Percentiles rank a stretch among this genome's conserved stretches.
phyloP scores from a whole-genome alignment of 352 stramenopile genomes.

The Phytophthora multivora region DNA sequence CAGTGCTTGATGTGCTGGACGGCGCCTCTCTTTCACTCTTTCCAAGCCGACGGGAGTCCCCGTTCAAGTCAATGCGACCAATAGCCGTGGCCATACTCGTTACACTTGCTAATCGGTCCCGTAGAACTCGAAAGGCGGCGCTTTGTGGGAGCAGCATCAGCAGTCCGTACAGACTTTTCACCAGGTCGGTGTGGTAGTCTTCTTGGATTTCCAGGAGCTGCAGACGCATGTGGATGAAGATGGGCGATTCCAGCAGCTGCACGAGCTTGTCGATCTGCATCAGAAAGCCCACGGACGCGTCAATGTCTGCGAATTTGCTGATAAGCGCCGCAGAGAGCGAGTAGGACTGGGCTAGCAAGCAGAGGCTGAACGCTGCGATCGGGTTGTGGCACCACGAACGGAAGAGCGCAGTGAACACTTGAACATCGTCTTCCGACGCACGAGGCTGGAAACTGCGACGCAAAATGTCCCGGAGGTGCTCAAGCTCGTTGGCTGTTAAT shows the following conservation, averaged over 20 bases:
- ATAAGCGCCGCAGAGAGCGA: constrained; percentile 96
- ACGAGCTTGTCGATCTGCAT: constrained; percentile 99
- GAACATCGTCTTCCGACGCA: constrained; percentile 73
- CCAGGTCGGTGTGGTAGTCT: constrained; percentile 93
- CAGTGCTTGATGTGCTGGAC: constrained; percentile 23
- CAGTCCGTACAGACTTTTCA: constrained; percentile 98
- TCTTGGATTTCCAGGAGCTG: constrained; percentile 97
- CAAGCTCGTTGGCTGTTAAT: constrained; percentile 97
- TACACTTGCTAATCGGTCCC: constrained; percentile 82
- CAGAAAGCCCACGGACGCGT: constrained; percentile 97
- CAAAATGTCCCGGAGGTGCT: constrained; percentile 81
- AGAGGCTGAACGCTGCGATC: constrained; percentile 97
- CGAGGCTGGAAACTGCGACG: constrained; percentile 76
- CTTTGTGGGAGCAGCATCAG: constrained; percentile 98
- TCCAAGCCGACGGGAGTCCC: constrained; percentile 23
- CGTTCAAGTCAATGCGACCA: constrained; percentile 69
- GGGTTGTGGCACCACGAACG: constrained; percentile 98
- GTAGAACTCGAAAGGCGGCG: constrained; percentile 81
- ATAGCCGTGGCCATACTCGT: constrained; percentile 90
- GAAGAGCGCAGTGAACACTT: constrained; percentile 87
- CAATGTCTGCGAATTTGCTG: constrained; percentile 96
- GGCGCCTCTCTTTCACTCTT: constrained; percentile 12
- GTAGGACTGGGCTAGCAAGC: constrained; percentile 98
- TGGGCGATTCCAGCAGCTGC: constrained; percentile 98
- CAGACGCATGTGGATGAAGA: constrained; percentile 98